Percentiles rank a stretch among this genome's conserved stretches.
Conservation (phyloP, 805 yeast species). For the Wickerhamiella galacta region DNA sequence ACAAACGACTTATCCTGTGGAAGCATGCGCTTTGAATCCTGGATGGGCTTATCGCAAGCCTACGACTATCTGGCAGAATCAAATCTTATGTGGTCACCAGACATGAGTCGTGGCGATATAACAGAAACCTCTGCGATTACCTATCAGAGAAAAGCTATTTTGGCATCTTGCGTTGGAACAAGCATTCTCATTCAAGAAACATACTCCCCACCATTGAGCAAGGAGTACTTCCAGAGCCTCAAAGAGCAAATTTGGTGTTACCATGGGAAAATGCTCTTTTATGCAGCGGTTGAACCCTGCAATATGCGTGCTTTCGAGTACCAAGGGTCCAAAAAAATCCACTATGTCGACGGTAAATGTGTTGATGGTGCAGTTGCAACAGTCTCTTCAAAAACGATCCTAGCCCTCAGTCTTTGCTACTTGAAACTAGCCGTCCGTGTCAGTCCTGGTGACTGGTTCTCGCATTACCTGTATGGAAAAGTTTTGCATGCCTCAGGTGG, state of each 20-base stretch:
- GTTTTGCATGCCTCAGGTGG: conserved; percentile 34
- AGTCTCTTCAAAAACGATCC: conserved; percentile 9
- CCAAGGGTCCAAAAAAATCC: conserved; percentile 31
- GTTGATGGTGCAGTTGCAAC: conserved; percentile 7
- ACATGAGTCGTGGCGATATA: neutral
- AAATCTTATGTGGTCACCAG: conserved; percentile 25
- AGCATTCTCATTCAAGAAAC: conserved; percentile 20
- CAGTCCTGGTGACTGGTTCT: conserved; percentile 41
- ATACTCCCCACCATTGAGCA: conserved; percentile 3
- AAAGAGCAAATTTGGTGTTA: conserved; percentile 33
- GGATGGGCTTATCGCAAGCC: conserved; percentile 73
- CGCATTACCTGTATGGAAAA: conserved; percentile 41
- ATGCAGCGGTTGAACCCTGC: conserved; percentile 21
- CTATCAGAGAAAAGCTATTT: conserved; percentile 48
- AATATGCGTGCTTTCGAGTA: conserved; percentile 33
- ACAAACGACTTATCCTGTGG: conserved; percentile 51
- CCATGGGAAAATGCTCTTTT: conserved; percentile 38
- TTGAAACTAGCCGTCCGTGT: conserved; percentile 32
- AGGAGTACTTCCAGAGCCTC: conserved; percentile 21
- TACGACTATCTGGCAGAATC: conserved; percentile 70
- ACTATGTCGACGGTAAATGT: conserved; percentile 17
- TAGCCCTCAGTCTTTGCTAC: conserved; percentile 28
- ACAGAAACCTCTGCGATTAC: conserved; percentile 37
- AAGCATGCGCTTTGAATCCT: conserved; percentile 57
- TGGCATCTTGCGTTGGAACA: conserved; percentile 63